Base-by-base conservation (phyloP, 129 eudicot genomes). In the Centaurea solstitialis region DNA sequence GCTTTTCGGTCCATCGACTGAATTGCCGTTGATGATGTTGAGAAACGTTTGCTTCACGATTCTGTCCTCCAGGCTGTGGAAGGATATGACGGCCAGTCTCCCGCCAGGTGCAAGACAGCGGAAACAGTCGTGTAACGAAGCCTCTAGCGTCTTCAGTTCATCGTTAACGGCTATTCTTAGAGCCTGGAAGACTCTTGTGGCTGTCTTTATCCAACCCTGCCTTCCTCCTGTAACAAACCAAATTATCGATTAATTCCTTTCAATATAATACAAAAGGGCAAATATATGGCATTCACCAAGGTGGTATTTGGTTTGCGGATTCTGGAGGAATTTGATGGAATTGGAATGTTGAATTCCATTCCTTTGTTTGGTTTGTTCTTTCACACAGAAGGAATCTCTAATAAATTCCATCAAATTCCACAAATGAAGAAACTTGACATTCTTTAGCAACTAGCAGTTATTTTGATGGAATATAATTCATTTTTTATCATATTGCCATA, bases 181-280 rank as follows among this genome's bases (percentile, higher is more conserved):
- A 39, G 98, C 98, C 76, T 95, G 99, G 74, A 95, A 95, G 67
- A 95, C 99, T 79, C 99, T 85, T 79, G 97, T 90, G 45, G 98
- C 98, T n/a, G 99, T 95, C 87, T 95, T 95, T 79, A 95, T 95
- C 99, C 99, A 95, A 67, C 99, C 99, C 69, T 93, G 99, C 78
- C 99, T 95, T 45, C 97, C 97, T 77, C 90, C 98, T 92, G 87
- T 68, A 70, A 71, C 8, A 79, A 7, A 9, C 50, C 40, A 67
- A 26, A 26, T 39, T 15, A 66, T 68, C 75, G 47, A 33, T 33
- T 9, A 22, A 26, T 17, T 4, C 76, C 41, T 62, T 59, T 62
- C 4, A 21, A 18, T 69, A 69, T 24, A 35, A 20, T 30, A 69
- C 17, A 53, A 18, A 21, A 18, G 76, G 2, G 75, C 7, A 50